These are phyloP conservation scores for Candida taoyuanica DNA, from an alignment of 805 yeast genomes.

Conservation along the genomic window DNA sequence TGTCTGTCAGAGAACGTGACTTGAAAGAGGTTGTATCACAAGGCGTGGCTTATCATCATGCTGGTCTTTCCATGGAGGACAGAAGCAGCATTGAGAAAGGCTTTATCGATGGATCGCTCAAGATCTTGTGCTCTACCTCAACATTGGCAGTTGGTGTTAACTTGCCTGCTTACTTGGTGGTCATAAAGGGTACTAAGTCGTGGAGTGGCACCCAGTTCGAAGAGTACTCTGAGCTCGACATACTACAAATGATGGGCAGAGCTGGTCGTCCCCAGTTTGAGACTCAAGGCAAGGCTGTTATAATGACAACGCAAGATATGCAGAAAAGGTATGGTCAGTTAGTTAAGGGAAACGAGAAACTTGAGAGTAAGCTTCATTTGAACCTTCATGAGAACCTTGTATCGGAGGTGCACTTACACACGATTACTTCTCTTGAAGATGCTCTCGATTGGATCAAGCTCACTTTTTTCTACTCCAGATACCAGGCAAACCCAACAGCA, in stretches of 20 bases:
- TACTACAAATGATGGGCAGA: constrained; percentile 61
- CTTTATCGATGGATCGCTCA: constrained; percentile 39
- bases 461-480: constrained; percentile 47
- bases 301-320: constrained; percentile 38
- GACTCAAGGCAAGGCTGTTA: constrained; percentile 41
- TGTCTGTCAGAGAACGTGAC: constrained; percentile 26
- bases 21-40: constrained; percentile 20
- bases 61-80: constrained; percentile 48
- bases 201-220: constrained; percentile 46
- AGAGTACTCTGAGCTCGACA: constrained; percentile 52
- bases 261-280: constrained; percentile 62
- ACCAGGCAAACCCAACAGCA: constrained; percentile 34
- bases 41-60: constrained; percentile 56
- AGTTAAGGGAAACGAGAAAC: constrained; percentile 36
- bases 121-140: constrained; percentile 50
- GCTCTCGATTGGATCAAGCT: constrained; percentile 44
- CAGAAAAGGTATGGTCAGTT: constrained; percentile 37
- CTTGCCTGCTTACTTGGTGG: constrained; percentile 54
- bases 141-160: constrained; percentile 60
- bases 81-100: constrained; percentile 40
- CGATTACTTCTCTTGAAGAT: constrained; percentile 33
- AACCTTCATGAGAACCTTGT: constrained; percentile 37
- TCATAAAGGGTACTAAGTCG: constrained; percentile 58
- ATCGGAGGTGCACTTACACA: constrained; percentile 40
- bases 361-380: constrained; percentile 44